Evolutionary conservation across 768 basidiomycete genomes (phyloP).

Genomic region (Boletus sensibilis): DNA sequence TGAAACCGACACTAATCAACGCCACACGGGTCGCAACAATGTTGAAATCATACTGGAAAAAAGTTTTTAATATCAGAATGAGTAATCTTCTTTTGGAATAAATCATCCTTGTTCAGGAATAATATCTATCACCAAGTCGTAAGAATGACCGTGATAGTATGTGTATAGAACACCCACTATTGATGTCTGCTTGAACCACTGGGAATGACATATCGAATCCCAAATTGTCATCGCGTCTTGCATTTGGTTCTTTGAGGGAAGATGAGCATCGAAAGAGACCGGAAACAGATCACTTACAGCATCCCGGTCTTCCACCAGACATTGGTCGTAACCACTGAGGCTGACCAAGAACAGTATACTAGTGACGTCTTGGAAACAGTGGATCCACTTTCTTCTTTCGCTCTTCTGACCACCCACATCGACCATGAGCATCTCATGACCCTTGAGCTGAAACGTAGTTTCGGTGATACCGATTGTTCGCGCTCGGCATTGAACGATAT

Average conservation of each 20-base stretch:
- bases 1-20: constrained; percentile 28
- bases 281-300: constrained; percentile 53
- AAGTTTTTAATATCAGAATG: constrained; percentile 84
- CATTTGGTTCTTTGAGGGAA: constrained; percentile 81
- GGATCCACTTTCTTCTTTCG: constrained; percentile 91
- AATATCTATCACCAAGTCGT: constrained; percentile 58
- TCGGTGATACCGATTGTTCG: constrained; percentile 91
- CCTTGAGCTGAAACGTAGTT: constrained; percentile 75
- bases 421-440: constrained; percentile 88
- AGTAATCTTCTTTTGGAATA: constrained; percentile 82
- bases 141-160: background rate
- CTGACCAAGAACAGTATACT: constrained; percentile 90
- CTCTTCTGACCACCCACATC: constrained; percentile 94
- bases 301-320: constrained; percentile 89
- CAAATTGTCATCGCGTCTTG: constrained; percentile 98
- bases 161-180: constrained; percentile 54
- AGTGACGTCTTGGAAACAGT: constrained; percentile 93
- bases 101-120: constrained; percentile 93
- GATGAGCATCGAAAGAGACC: background rate
- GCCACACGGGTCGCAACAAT: background rate
- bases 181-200: constrained; percentile 94
- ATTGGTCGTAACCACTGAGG: constrained; percentile 91
- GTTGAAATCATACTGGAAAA: constrained; percentile 66
- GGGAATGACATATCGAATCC: constrained; percentile 97
- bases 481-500: constrained; percentile 82